Evolutionary conservation across 805 yeast species (phyloP).

Genomic region (Spathaspora hagerdaliae): DNA sequence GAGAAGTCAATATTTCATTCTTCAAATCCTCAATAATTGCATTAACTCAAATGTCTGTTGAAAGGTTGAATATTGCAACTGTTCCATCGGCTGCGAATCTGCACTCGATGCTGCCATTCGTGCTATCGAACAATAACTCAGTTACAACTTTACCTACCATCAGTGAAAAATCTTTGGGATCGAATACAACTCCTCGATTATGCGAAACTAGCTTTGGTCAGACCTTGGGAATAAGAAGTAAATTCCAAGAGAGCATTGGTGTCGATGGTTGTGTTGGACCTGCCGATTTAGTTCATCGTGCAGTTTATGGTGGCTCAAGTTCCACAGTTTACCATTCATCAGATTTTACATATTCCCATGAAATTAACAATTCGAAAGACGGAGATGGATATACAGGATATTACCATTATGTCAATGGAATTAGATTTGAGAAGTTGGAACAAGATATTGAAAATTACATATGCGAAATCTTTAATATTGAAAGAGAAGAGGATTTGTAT

Average conservation of each 20-base stretch:
- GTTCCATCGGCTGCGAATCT: neutral
- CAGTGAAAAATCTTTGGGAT: neutral
- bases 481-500: conserved; percentile 9
- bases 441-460: conserved; percentile 27
- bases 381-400: conserved; percentile 39
- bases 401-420: conserved; percentile 37
- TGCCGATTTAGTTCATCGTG: conserved; percentile 38
- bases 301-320: conserved; percentile 28
- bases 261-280: conserved; percentile 24
- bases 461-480: conserved; percentile 23
- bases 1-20: too few species aligned
- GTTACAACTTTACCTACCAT: neutral
- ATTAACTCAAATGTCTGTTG: neutral
- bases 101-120: neutral
- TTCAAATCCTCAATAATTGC: too few species aligned
- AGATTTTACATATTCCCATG: conserved; percentile 18
- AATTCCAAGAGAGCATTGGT: conserved; percentile 10
- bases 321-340: conserved; percentile 22
- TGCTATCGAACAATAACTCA: neutral
- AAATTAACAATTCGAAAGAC: conserved; percentile 12
- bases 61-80: neutral
- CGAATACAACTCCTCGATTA: conserved; percentile 13
- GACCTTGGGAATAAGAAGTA: conserved; percentile 22
- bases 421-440: conserved; percentile 16
- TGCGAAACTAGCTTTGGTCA: conserved; percentile 29